These are phyloP conservation scores for Aspergillus hancockii DNA, from an alignment of 495 filamentous ascomycete species.

Conservation along the genomic window DNA sequence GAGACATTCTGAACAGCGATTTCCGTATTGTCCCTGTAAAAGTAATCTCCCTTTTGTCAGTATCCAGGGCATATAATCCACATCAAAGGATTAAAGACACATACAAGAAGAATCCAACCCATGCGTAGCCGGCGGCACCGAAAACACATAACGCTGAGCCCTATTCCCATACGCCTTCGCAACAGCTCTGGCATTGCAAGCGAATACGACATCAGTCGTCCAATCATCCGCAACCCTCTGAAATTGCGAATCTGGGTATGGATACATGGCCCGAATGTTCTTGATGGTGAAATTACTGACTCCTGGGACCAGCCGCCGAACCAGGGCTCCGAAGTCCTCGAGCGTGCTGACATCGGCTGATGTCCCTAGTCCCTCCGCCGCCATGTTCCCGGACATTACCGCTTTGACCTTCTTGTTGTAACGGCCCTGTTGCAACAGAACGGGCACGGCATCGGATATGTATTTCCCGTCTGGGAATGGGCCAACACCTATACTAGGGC, in stretches of 20 bases:
- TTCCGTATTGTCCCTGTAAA: not conserved
- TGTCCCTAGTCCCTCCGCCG: slow-evolving; percentile 36
- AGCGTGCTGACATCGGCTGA: slow-evolving; percentile 47
- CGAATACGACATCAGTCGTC: slow-evolving; percentile 46
- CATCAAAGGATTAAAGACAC: not conserved
- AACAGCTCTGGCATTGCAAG: slow-evolving; percentile 54
- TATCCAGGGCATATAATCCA: not conserved
- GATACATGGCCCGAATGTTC: slow-evolving; percentile 56
- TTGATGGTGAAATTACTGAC: slow-evolving; percentile 36
- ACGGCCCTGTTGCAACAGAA: not conserved
- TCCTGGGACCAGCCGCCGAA: not conserved
- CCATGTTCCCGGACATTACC: slow-evolving; percentile 37
- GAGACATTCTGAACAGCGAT: not conserved
- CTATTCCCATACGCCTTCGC: slow-evolving; percentile 42
- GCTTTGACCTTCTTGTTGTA: not conserved
- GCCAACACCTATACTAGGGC: slow-evolving; percentile 1
- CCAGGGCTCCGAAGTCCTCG: slow-evolving; percentile 30
- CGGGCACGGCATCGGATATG: not conserved
- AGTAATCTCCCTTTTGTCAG: not conserved
- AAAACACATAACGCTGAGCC: slow-evolving; percentile 56
- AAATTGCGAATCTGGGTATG: slow-evolving; percentile 38
- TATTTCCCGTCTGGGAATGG: slow-evolving; percentile 7
- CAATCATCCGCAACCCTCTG: slow-evolving; percentile 21
- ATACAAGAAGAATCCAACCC: slow-evolving; percentile 47
- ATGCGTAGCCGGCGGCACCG: slow-evolving; percentile 47